Base-by-base conservation (phyloP, 2,329 filamentous ascomycete genomes). In the Fusarium siculi region DNA sequence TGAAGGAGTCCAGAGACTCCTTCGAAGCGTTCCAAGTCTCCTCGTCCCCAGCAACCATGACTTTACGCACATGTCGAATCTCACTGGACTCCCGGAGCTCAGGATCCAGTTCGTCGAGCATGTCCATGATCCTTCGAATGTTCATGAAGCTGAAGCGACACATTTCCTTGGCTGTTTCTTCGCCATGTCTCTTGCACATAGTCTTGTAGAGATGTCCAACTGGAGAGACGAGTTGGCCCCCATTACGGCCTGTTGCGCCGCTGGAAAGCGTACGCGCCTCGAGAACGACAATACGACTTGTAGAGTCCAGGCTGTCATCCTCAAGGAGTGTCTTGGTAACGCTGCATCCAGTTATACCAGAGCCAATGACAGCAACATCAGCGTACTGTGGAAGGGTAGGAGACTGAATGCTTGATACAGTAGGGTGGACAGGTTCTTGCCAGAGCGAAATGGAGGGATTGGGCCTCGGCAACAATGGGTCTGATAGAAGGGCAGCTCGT, bases 131-230 rank as follows among this genome's bases (percentile, higher is more conserved):
- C 4, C 16, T 16, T 2, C 25, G 8, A 21, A 25, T 52, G 6
- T 52, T 52, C 49, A 52, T 36, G 16, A 52, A 34, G 32, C 49
- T 52, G 12, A 52, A 52, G n/a, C 21, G 30, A 14, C 49, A 36
- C 32, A 52, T 52, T 19, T 52, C 30, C 8, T 52, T 52, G 30
- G 49, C 32, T 6, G 32, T 25, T 4, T 36, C n/a, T 25, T 52
- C 49, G 0, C 32, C 32, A 9, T 52, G n/a, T 5, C 49, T 36
- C 5, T 36, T 36, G 0, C 49, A 52, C 32, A 52, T 36, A 14
- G 32, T 25, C 0, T 36, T 23, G 12, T 52, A 52, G 8, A 52
- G 32, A 11, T 52, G 32, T 3, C 49, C n/a, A 0, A 36, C 32
- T 11, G 49, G 32, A 25, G 49, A 52, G 16, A 52, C n/a, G 2